Conservation (phyloP, 2,329 filamentous ascomycete genomes). For the Botryosphaeria dothidea region DNA sequence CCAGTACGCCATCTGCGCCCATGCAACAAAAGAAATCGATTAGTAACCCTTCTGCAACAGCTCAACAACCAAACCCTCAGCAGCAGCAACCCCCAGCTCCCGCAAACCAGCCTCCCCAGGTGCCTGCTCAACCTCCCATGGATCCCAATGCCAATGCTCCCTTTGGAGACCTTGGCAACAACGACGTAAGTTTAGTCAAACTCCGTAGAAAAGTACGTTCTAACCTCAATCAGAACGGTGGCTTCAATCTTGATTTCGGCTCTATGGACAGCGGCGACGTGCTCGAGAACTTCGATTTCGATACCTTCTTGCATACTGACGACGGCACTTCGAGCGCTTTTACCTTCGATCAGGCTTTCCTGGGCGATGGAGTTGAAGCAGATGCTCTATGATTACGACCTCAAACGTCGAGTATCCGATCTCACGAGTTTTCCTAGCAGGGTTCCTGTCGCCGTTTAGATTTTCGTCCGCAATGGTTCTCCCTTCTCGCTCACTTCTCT, state of each 20-base stretch:
- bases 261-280: conserved; percentile 62
- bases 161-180: conserved; percentile 41
- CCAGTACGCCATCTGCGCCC: conserved; percentile 51
- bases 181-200: conserved; percentile 32
- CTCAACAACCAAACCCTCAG: conserved; percentile 32
- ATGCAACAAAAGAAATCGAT: conserved; percentile 41
- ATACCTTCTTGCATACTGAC: conserved; percentile 63
- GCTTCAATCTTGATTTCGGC: conserved; percentile 42
- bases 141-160: conserved; percentile 33
- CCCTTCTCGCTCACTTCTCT: conserved; percentile 5
- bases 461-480: conserved; percentile 11
- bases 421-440: conserved; percentile 9
- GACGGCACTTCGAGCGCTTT: conserved; percentile 26
- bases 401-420: conserved; percentile 3
- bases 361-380: conserved; percentile 12
- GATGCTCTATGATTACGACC: conserved; percentile 11
- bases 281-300: conserved; percentile 67
- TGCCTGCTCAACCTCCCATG: conserved; percentile 32
- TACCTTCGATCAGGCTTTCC: conserved; percentile 11
- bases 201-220: conserved; percentile 14
- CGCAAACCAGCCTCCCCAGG: conserved; percentile 18
- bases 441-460: conserved; percentile 12
- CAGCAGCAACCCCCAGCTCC: conserved; percentile 34
- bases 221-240: conserved; percentile 37
- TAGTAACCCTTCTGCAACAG: conserved; percentile 34